A percentile compares a stretch with the other conserved stretches of the same genome.
phyloP scores from a whole-genome alignment of 2,329 filamentous ascomycete genomes.

The Botrytis porri region DNA sequence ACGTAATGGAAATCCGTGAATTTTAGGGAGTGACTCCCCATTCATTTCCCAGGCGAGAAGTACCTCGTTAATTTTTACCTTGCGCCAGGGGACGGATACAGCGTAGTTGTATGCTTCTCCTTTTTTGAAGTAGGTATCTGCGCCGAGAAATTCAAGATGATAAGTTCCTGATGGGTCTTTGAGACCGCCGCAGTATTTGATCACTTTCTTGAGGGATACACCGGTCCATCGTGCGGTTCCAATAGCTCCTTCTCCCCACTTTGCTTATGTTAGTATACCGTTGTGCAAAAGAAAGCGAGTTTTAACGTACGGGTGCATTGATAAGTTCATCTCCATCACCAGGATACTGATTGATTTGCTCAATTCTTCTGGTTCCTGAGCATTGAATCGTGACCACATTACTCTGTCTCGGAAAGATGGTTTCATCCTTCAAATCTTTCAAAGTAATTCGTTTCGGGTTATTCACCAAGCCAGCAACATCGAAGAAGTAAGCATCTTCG shows the following conservation, averaged over 20 bases:
- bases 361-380: constrained; percentile 64
- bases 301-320: constrained; percentile 39
- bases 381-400: constrained; percentile 64
- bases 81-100: constrained; percentile 64
- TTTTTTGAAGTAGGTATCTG: constrained; percentile 72
- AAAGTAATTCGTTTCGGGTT: constrained; percentile 27
- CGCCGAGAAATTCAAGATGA: constrained; percentile 67
- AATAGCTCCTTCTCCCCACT: constrained; percentile 66
- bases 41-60: constrained; percentile 68
- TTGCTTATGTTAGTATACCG: constrained; percentile 25
- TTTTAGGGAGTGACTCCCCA: constrained; percentile 56
- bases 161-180: constrained; percentile 45
- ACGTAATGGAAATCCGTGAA: constrained; percentile 64
- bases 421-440: constrained; percentile 27
- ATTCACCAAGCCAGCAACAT: constrained; percentile 28
- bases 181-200: constrained; percentile 67
- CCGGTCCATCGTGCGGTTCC: constrained; percentile 62
- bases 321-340: constrained; percentile 64
- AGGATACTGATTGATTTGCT: constrained; percentile 63
- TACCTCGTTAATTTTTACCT: constrained; percentile 65
- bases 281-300: too few relatives aligned
- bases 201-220: constrained; percentile 64
- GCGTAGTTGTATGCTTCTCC: constrained; percentile 61
- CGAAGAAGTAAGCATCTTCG: constrained; percentile 34
- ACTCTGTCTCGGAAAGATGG: constrained; percentile 28